Percentiles rank a stretch among this genome's conserved stretches.
phyloP scores from a whole-genome alignment of 768 basidiomycete species.

The Boletellus ananiceps region DNA sequence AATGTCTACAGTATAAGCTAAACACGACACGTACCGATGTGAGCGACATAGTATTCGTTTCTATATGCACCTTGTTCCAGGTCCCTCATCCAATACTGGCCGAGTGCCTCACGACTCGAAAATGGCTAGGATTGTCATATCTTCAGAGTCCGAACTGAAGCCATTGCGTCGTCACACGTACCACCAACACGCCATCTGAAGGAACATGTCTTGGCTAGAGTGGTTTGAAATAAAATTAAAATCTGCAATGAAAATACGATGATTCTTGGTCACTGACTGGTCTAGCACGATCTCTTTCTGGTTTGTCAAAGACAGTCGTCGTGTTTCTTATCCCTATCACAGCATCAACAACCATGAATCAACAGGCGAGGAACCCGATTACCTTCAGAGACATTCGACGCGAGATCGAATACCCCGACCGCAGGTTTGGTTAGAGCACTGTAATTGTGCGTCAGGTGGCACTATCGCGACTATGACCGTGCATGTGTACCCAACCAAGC shows the following conservation, averaged over 20 bases:
- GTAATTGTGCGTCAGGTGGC: conserved; percentile 1
- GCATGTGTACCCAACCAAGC: conserved; percentile 75
- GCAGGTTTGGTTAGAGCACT: conserved; percentile 95
- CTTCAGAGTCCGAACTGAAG: neutral
- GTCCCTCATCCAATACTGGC: conserved; percentile 97
- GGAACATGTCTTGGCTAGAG: conserved; percentile 78
- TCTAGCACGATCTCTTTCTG: conserved; percentile 81
- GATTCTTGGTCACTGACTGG: conserved; percentile 43
- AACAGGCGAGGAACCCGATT: neutral
- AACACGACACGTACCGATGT: conserved; percentile 61
- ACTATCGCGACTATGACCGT: neutral
- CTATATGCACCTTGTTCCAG: conserved; percentile 85
- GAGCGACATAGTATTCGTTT: conserved; percentile 83
- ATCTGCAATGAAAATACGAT: neutral
- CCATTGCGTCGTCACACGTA: conserved; percentile 35
- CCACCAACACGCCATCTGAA: conserved; percentile 81
- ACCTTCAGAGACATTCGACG: conserved; percentile 94
- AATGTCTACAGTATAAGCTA: conserved; percentile 4
- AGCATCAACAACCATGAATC: conserved; percentile 5
- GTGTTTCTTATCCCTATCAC: conserved; percentile 91
- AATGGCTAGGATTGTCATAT: conserved; percentile 56
- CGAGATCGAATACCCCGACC: conserved; percentile 93
- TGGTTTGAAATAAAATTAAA: neutral
- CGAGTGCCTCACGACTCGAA: conserved; percentile 83
- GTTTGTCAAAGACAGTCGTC: conserved; percentile 94